Conservation (phyloP, 2,329 filamentous ascomycete species). For the Scleromitrula shiraiana region DNA sequence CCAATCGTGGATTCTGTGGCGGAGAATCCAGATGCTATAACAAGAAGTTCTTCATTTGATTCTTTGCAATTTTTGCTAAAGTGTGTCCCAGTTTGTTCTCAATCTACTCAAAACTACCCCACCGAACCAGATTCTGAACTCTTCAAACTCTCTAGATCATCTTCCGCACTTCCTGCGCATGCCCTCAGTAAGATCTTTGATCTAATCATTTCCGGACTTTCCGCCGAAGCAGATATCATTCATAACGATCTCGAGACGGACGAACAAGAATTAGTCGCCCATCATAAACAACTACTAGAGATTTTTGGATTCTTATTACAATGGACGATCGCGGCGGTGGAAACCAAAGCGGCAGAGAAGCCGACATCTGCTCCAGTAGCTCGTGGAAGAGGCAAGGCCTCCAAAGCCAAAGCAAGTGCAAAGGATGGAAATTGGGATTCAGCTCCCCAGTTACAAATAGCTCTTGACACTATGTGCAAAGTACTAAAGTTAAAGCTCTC, state of each 20-base stretch:
- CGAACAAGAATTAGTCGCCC: slow-evolving; percentile 76
- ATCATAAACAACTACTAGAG: slow-evolving; percentile 88
- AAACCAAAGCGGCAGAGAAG: slow-evolving; percentile 89
- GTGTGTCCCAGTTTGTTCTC: slow-evolving; percentile 60
- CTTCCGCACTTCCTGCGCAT: slow-evolving; percentile 68
- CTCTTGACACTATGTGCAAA: slow-evolving; percentile 91
- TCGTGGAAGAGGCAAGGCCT: slow-evolving; percentile 66
- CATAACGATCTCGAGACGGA: slow-evolving; percentile 82
- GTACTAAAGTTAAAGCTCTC: slow-evolving; percentile 86
- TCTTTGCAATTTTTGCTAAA: slow-evolving; percentile 94
- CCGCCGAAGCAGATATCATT: slow-evolving; percentile 76
- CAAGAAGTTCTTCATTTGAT: slow-evolving; percentile 72
- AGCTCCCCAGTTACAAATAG: slow-evolving; percentile 74
- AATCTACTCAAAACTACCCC: slow-evolving; percentile 28
- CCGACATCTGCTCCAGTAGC: slow-evolving; percentile 62
- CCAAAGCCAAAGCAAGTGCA: slow-evolving; percentile 61
- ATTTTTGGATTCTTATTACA: slow-evolving; percentile 91
- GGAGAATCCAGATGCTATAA: slow-evolving; percentile 83
- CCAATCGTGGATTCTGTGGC: slow-evolving; percentile 88
- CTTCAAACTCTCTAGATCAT: slow-evolving; percentile 64
- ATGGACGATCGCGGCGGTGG: slow-evolving; percentile 92
- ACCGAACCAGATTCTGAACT: slow-evolving; percentile 52
- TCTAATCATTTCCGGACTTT: slow-evolving; percentile 76
- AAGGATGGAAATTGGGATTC: slow-evolving; percentile 75
- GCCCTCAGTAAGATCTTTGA: slow-evolving; percentile 90